Conservation (phyloP, 768 basidiomycete species). For the Lactarius sanguifluus region DNA sequence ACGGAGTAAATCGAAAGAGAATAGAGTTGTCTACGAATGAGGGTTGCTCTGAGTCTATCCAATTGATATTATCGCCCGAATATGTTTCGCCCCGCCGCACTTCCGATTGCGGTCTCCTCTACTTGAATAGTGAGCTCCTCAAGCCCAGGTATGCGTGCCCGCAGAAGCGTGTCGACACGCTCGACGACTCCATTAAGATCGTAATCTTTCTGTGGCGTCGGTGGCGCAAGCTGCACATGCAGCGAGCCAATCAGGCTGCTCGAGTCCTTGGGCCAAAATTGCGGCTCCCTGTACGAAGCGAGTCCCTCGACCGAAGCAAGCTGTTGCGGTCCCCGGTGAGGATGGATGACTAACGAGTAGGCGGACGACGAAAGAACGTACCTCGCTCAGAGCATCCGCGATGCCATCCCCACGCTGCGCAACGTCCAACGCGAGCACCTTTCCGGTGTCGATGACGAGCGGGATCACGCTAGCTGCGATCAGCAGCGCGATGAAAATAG, state of each 20-base stretch:
- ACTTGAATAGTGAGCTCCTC: slow-evolving; percentile 92
- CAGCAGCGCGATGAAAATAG: slow-evolving; percentile 90
- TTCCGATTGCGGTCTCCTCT: slow-evolving; percentile 48
- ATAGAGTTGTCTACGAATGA: slow-evolving; percentile 15
- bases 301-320: slow-evolving; percentile 76
- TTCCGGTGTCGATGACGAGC: slow-evolving; percentile 90
- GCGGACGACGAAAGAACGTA: slow-evolving; percentile 35
- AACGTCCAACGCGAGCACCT: slow-evolving; percentile 83
- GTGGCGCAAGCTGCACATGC: slow-evolving; percentile 70
- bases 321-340: slow-evolving; percentile 39
- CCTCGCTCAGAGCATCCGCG: slow-evolving; percentile 61
- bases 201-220: slow-evolving; percentile 45
- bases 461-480: slow-evolving; percentile 96
- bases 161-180: slow-evolving; percentile 70
- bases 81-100: background rate
- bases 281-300: slow-evolving; percentile 71
- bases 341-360: background rate
- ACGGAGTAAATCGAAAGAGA: slow-evolving; percentile 18
- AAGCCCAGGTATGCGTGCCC: slow-evolving; percentile 72
- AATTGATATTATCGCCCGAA: slow-evolving; percentile 14
- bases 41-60: background rate
- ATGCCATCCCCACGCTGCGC: slow-evolving; percentile 59
- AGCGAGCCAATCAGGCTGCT: slow-evolving; percentile 85
- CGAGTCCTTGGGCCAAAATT: slow-evolving; percentile 97
- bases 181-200: slow-evolving; percentile 71